A percentile compares a stretch with the other conserved stretches of the same genome.
phyloP scores from a whole-genome alignment of 495 filamentous ascomycete species.

The Podospora comata region DNA sequence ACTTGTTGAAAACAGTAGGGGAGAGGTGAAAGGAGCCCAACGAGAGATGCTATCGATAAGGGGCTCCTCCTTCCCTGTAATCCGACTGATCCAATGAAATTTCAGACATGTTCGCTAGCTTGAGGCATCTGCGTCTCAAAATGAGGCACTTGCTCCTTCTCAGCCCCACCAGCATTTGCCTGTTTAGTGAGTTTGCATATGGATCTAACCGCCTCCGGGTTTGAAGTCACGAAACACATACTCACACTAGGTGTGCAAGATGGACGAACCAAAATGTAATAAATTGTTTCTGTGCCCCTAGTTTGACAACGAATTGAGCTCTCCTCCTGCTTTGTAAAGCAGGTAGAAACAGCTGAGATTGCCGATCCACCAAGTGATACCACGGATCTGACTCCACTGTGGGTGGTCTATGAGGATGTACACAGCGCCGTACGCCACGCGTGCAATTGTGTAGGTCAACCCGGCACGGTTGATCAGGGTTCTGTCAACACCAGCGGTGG shows the following conservation, averaged over 20 bases:
- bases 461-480: slow-evolving; percentile 43
- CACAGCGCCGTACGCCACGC: slow-evolving; percentile 38
- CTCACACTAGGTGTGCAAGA: too few relatives aligned
- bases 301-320: too few relatives aligned
- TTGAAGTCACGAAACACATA: too few relatives aligned
- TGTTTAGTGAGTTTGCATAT: background rate
- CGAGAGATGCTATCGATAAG: background rate
- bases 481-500: slow-evolving; percentile 37
- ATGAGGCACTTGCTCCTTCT: background rate
- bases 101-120: background rate
- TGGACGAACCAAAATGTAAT: too few relatives aligned
- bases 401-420: slow-evolving; percentile 43
- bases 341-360: slow-evolving; percentile 26
- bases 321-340: too few relatives aligned
- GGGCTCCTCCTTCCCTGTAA: too few relatives aligned
- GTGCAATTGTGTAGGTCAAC: slow-evolving; percentile 43
- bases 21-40: background rate
- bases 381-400: slow-evolving; percentile 40
- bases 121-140: too few relatives aligned
- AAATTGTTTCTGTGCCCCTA: too few relatives aligned
- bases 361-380: slow-evolving; percentile 46
- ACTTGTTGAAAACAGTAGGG: background rate
- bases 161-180: background rate
- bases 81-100: background rate
- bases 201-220: too few relatives aligned